phyloP scores from a whole-genome alignment of 768 basidiomycete genomes.

The Leucosporidium yakuticum region DNA sequence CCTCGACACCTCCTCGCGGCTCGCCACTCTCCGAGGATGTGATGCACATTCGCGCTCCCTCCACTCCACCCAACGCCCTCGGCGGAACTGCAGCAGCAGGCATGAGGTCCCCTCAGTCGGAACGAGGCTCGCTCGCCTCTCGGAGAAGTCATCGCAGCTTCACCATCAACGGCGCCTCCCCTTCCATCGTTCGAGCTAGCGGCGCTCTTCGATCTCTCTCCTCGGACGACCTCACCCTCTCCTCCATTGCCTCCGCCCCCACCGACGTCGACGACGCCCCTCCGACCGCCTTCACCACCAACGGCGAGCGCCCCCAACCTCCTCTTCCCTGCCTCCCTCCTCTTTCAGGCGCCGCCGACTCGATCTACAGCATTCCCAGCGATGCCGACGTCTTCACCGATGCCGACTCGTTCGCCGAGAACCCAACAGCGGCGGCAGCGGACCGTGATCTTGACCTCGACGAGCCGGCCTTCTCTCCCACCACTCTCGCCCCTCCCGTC shows the following conservation, averaged over 20 bases:
- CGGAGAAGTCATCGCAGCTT: conserved; percentile 4
- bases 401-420: background rate
- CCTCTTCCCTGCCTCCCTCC: too few species aligned
- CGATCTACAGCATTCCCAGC: too few species aligned
- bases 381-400: background rate
- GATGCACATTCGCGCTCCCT: conserved; percentile 5
- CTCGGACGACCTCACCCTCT: background rate
- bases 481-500: background rate
- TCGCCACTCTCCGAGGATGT: background rate
- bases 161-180: conserved; percentile 2
- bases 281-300: too few species aligned
- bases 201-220: background rate
- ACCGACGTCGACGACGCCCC: too few species aligned
- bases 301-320: too few species aligned
- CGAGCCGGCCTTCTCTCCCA: background rate
- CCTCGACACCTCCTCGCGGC: background rate
- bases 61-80: background rate
- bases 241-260: background rate
- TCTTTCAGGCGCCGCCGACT: too few species aligned
- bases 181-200: background rate
- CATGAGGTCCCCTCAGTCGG: background rate
- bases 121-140: background rate
- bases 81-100: background rate
- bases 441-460: background rate
- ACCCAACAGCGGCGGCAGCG: too few species aligned